These are phyloP conservation scores for Mallotus japonicus DNA, from an alignment of 441 rosid genomes.

Conservation along the genomic window DNA sequence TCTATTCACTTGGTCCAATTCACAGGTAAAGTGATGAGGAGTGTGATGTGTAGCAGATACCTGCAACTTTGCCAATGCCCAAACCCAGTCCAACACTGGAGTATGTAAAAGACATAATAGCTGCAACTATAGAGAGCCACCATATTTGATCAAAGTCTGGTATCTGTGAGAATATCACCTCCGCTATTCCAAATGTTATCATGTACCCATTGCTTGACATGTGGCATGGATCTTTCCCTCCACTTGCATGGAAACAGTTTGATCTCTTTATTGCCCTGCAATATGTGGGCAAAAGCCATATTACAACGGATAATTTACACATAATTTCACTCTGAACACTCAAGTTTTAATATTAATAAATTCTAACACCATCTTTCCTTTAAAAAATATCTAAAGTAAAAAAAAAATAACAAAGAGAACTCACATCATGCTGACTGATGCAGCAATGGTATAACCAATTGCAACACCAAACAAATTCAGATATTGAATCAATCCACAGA, in stretches of 20 bases:
- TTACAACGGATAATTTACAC: too few species aligned
- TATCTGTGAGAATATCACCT: constrained; percentile 71
- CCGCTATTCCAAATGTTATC: constrained; percentile 65
- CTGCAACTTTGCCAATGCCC: constrained; percentile 72
- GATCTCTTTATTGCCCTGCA: constrained; percentile 80
- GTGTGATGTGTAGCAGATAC: constrained; percentile 10
- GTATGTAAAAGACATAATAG: constrained; percentile 83
- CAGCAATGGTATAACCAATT: constrained; percentile 77
- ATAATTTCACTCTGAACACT: too few species aligned
- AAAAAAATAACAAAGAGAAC: constrained; percentile 20
- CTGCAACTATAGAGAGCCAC: constrained; percentile 87
- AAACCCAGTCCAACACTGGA: constrained; percentile 72
- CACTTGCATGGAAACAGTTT: constrained; percentile 60
- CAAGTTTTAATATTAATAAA: too few species aligned
- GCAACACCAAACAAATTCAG: constrained; percentile 68
- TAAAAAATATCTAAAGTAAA: not conserved
- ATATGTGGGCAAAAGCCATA: not conserved
- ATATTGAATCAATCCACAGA: constrained; percentile 73
- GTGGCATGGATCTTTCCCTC: constrained; percentile 58
- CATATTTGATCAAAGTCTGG: constrained; percentile 83
- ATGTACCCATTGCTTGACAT: constrained; percentile 68
- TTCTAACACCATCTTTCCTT: too few species aligned
- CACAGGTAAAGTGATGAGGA: too few species aligned
- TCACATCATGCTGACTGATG: constrained; percentile 84
- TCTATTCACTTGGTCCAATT: too few species aligned